Percentiles rank a stretch among this genome's conserved stretches.
These are phyloP conservation scores for Apophysomyces ossiformis DNA, from an alignment of 371 early-diverging fungal species.

Conservation along the genomic window DNA sequence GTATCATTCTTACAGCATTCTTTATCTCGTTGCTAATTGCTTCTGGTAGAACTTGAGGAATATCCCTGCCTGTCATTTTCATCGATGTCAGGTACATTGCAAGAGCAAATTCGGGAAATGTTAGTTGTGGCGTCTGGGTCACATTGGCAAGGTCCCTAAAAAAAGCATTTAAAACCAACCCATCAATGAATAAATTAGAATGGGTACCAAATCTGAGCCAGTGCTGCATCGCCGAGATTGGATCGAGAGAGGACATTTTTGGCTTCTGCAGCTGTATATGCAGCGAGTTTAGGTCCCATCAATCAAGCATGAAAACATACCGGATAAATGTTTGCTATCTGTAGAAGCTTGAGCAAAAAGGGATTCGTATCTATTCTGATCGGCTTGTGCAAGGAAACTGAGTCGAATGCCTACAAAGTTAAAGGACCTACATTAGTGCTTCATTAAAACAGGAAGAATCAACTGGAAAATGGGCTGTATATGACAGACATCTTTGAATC, in stretches of 20 bases:
- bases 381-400: slow-evolving; percentile 49
- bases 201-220: slow-evolving; percentile 53
- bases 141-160: slow-evolving; percentile 55
- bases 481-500: background rate
- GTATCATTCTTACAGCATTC: slow-evolving; percentile 33
- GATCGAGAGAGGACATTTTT: slow-evolving; percentile 51
- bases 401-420: slow-evolving; percentile 37
- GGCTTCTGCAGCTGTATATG: slow-evolving; percentile 38
- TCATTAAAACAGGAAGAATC: background rate
- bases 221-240: slow-evolving; percentile 46
- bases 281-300: background rate
- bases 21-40: slow-evolving; percentile 40
- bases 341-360: slow-evolving; percentile 46
- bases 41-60: slow-evolving; percentile 47
- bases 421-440: too few species aligned
- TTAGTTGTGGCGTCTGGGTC: slow-evolving; percentile 50
- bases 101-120: slow-evolving; percentile 64
- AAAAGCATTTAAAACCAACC: background rate
- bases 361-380: slow-evolving; percentile 51
- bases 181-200: background rate
- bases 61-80: slow-evolving; percentile 50
- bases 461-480: background rate
- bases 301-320: slow-evolving; percentile 23
- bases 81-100: slow-evolving; percentile 63
- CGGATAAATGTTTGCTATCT: slow-evolving; percentile 33